A percentile compares a stretch with the other conserved stretches of the same genome.
These are phyloP conservation scores for Quercus glauca DNA, from an alignment of 306 rosid species.

Conservation along the genomic window DNA sequence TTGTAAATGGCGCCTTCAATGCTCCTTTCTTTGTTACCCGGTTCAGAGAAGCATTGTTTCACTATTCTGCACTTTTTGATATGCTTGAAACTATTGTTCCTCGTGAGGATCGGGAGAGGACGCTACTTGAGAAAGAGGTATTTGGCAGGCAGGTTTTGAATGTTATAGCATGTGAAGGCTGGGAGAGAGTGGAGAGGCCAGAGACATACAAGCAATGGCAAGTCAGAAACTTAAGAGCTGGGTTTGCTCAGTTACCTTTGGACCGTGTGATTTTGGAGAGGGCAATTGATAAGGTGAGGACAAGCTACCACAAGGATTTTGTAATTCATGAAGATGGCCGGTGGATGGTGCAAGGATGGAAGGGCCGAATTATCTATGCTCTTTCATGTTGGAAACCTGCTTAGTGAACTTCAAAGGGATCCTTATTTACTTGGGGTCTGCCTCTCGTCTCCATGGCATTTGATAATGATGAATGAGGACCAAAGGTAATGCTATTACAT, in stretches of 20 bases:
- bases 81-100: constrained; percentile 94
- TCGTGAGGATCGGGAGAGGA: constrained; percentile 78
- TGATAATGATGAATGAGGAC: constrained; percentile 6
- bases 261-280: constrained; percentile 32
- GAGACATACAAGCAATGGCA: constrained; percentile 98
- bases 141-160: constrained; percentile 90
- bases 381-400: constrained; percentile 83
- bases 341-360: constrained; percentile 98
- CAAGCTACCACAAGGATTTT: constrained; percentile 76
- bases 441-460: constrained; percentile 8
- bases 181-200: constrained; percentile 93
- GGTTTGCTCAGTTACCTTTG: constrained; percentile 58
- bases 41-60: constrained; percentile 88
- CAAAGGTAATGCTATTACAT: not conserved
- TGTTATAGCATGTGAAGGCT: constrained; percentile 95
- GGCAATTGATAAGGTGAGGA: constrained; percentile 52
- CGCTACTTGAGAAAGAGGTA: constrained; percentile 82
- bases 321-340: constrained; percentile 75
- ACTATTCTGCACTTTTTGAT: constrained; percentile 84
- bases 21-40: constrained; percentile 97
- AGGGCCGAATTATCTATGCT: constrained; percentile 79
- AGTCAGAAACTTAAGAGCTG: constrained; percentile 75
- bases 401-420: constrained; percentile 12
- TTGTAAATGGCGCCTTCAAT: constrained; percentile 75
- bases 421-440: constrained; percentile 9